Percentiles rank a stretch among this genome's conserved stretches.
Evolutionary conservation across 208 protist species (phyloP).

Genomic region (Trypanosoma melophagium): DNA sequence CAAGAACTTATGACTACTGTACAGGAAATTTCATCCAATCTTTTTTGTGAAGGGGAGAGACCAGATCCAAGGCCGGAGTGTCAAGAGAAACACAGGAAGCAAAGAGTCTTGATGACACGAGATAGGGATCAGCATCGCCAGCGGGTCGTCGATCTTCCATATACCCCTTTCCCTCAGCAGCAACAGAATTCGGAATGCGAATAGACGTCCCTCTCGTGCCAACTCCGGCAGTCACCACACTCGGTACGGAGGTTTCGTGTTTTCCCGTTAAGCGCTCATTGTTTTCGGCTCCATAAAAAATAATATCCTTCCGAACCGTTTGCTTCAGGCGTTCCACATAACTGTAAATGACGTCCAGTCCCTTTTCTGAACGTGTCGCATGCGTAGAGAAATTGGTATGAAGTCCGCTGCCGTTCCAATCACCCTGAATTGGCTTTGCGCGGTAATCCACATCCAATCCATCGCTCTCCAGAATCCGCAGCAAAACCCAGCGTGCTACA

Average conservation of each 20-base stretch:
- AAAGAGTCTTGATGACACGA: constrained; percentile 93
- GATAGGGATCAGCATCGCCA: constrained; percentile 96
- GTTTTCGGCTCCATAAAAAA: constrained; percentile 88
- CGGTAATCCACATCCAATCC: constrained; percentile 80
- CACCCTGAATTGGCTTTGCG: constrained; percentile 94
- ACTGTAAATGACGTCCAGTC: constrained; percentile 71
- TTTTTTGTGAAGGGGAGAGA: constrained; percentile 51
- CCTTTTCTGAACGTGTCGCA: constrained; percentile 75
- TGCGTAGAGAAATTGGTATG: constrained; percentile 98
- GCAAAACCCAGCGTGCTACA: constrained; percentile 92
- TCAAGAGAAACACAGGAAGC: constrained; percentile 69
- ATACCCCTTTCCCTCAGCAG: constrained; percentile 92
- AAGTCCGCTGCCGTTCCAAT: constrained; percentile 97
- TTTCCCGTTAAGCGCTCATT: constrained; percentile 82
- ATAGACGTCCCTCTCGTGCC: constrained; percentile 94
- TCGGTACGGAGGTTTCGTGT: constrained; percentile 82
- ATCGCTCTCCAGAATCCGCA: constrained; percentile 72
- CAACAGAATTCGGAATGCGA: constrained; percentile 94
- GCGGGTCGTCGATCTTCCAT: constrained; percentile 97
- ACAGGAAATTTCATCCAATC: constrained; percentile 72
- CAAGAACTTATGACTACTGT: constrained; percentile 12
- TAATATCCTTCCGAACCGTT: constrained; percentile 78
- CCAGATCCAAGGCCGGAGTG: constrained; percentile 52
- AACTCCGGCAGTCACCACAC: constrained; percentile 76
- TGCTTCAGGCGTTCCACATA: constrained; percentile 73